Evolutionary conservation across 2,329 filamentous ascomycete genomes (phyloP), one percentile per base, ranked within the genome.

Genomic region (Aspergillus brasiliensis): DNA sequence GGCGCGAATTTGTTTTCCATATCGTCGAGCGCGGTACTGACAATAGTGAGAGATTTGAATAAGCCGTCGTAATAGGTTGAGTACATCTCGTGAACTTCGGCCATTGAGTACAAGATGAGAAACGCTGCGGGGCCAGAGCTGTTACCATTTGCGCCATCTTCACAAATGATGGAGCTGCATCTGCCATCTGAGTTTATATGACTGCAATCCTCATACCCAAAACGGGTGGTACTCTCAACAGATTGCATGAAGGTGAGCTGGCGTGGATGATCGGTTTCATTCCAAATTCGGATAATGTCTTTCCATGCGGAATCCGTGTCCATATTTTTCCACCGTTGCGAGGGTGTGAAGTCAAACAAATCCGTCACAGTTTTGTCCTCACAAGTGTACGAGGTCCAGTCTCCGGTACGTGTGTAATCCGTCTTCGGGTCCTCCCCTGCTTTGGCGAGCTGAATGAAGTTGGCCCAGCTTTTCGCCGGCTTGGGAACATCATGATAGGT

Each of bases 1-100:
- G 65, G 63, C 38, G 59, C 61, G 57, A 67, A 65, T 44, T 46
- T 62, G 21, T 67, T 60, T 47, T 60, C 62, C 25, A 56, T 19
- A 38, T 48, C 40, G 0, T 38, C 19, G 7, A 56, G 54, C 3
- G 40, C 17, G 2, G 40, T 44, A 21, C 40, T n/a, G 40, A 44
- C 40, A 44, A 44, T 2, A 6, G 1, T 3, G 2, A 44, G 19
- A 21, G 40, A 19, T 1, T 13, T 0, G 40, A 44, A 44, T 21
- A 44, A 44, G 2, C 2, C 19, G 19, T 3, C 1, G 6, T 44
- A 23, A 2, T 44, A 44, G 5, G 2, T 0, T 17, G 1, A 1
- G 40, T 44, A 44, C 40, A 44, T 44, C 0, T 6, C 2, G 11
- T 44, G 40, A 21, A 48, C 27, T n/a, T 49, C 1, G 2, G 27